Evolutionary conservation across 139 green algal species (phyloP), one percentile per base, ranked within the genome.

Genomic region (Pleodorina starrii): DNA sequence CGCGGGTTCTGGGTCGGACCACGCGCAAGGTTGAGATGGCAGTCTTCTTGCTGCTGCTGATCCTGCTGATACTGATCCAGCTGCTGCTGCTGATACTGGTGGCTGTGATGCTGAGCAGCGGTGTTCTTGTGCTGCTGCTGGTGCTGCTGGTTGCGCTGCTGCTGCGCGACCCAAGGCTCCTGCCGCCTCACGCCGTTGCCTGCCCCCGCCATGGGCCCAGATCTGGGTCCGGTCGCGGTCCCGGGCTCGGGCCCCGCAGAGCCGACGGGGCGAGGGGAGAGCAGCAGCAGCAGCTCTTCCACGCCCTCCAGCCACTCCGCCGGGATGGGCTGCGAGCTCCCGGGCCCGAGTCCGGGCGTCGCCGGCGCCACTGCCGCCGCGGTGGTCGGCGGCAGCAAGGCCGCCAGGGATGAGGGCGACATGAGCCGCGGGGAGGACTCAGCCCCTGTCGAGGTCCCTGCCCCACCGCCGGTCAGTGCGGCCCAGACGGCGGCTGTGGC

Each of bases 291-390:
- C 72, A 36, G 76, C 32, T 84, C 76, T 11, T 32, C 48, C 16
- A 84, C 19, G 35, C 76, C 44, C 76, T 84, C 76, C 9, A 71
- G 16, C 76, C 76, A 84, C 19, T 84, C 48, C 0, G 76, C 76
- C 16, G 76, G 76, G 21, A 84, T 69, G 46, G 76, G 76, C 2
- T 25, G 44, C 14, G 74, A 43, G 54, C 54, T 25, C 9, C 21
- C 54, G 21, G 54, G 54, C 54, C 29, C 21, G n/a, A n/a, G n/a
- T n/a, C n/a, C n/a, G n/a, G n/a, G n/a, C n/a, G n/a, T n/a, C n/a
- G n/a, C n/a, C n/a, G n/a, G n/a, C n/a, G n/a, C n/a, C n/a, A n/a
- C n/a, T n/a, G n/a, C n/a, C n/a, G n/a, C n/a, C n/a, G n/a, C n/a
- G n/a, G n/a, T n/a, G n/a, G n/a, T n/a, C n/a, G n/a, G n/a, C n/a